Evolutionary conservation across 2,329 filamentous ascomycete genomes (phyloP).

Genomic region (Penicillium sp.): DNA sequence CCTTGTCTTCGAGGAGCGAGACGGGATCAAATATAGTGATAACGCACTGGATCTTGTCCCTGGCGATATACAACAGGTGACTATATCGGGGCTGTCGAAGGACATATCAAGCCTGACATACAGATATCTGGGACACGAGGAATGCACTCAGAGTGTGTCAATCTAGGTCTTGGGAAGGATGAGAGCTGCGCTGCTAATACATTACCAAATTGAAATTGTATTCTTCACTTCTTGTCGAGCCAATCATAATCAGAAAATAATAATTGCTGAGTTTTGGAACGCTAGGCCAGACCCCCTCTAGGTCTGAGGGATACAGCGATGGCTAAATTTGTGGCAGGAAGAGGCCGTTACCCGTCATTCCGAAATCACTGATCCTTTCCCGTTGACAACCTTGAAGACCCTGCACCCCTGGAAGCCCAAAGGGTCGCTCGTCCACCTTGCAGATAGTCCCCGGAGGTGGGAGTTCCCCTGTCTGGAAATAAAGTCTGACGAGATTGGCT

Average conservation of each 20-base stretch:
- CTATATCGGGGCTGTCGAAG: constrained; percentile 4
- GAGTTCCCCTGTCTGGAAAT: not conserved
- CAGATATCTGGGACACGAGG: not conserved
- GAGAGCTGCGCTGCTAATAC: not conserved
- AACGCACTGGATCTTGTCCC: constrained; percentile 60
- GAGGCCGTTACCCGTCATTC: not conserved
- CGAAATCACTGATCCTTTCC: too few species aligned
- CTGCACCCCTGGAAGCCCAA: not conserved
- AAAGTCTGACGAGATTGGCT: not conserved
- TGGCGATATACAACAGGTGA: constrained; percentile 54
- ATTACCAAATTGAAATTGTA: not conserved
- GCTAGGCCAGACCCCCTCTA: too few species aligned
- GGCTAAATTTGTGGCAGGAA: too few species aligned
- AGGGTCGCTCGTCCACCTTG: not conserved
- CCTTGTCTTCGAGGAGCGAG: constrained; percentile 60
- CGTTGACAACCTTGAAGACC: not conserved
- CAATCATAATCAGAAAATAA: too few species aligned
- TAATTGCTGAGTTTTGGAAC: too few species aligned
- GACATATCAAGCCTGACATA: not conserved
- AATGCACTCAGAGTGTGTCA: not conserved
- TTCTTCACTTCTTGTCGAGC: not conserved
- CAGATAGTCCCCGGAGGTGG: not conserved
- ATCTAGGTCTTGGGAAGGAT: not conserved
- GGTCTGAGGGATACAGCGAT: too few species aligned
- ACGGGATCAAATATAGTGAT: constrained; percentile 55